Percentiles rank a stretch among this genome's conserved stretches.
These are phyloP conservation scores for Euclidium syriacum DNA, from an alignment of 345 rosid species.

Conservation along the genomic window DNA sequence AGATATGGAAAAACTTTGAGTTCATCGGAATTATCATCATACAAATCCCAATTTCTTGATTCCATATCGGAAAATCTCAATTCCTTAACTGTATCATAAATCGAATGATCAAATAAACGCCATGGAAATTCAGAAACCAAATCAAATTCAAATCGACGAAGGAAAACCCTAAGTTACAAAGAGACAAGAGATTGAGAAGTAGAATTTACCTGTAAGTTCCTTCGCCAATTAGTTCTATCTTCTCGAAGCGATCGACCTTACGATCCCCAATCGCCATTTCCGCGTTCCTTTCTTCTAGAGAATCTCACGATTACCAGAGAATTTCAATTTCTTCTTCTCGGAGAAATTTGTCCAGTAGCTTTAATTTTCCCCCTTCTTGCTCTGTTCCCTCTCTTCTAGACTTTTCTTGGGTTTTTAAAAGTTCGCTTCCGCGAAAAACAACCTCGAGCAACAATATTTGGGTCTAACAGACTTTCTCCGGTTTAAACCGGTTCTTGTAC, in stretches of 20 bases:
- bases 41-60: no score
- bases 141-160: neutral
- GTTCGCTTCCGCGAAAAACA: no score
- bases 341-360: neutral
- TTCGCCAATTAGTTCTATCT: constrained; percentile 80
- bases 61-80: no score
- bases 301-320: neutral
- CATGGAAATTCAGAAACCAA: neutral
- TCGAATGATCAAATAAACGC: no score
- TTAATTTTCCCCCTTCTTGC: neutral
- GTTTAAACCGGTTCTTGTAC: no score
- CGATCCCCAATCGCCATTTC: constrained; percentile 63
- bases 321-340: constrained; percentile 26
- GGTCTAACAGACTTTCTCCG: no score
- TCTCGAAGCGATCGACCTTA: constrained; percentile 78
- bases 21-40: no score
- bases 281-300: neutral
- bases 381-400: no score
- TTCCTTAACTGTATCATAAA: no score
- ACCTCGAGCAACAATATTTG: no score
- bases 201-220: constrained; percentile 71
- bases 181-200: neutral
- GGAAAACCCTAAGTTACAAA: neutral
- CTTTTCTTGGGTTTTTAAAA: no score
- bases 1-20: neutral